Evolutionary conservation across 371 early-diverging fungal genomes (phyloP), one percentile per base, ranked within the genome.

Genomic region (Lichtheimia corymbifera): DNA sequence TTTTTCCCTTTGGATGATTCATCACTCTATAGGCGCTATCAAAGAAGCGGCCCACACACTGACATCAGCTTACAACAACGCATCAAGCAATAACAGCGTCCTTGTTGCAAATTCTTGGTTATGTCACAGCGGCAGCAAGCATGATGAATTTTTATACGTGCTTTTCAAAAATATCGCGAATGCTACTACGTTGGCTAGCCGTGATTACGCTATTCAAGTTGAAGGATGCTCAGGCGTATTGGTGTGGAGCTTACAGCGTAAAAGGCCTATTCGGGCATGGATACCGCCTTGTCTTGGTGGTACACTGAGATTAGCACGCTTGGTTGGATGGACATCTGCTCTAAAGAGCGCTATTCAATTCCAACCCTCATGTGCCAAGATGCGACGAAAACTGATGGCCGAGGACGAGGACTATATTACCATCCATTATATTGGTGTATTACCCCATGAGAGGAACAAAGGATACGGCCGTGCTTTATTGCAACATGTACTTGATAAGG

Each of bases 221-320:
- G 77, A 76, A 17, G 77, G 77, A 7, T 76, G 77, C 52, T 64
- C 72, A 54, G 77, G 77, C 35, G 70, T 74, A 6, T 53, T 74
- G 51, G 44, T 72, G 47, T 77, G 77, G 77, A 42, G 42, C 14
- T 22, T 43, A 15, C 62, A 53, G 6, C 49, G 35, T 22, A 47
- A 24, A 14, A 35, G 35, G 9, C 35, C 35, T 35, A 61, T 50
- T 28, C 45, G 22, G 15, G 67, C 70, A 18, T 59, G 65, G 15
- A 63, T 51, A 4, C 61, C 68, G 1, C 61, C 68, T 14, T 41
- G 61, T 3, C 65, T 66, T 24, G 55, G 65, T n/a, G 62, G 63
- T 28, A 67, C 66, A 20, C 67, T 70, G 17, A 66, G 64, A 18
- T 62, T 73, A 28, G 67, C 73, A 5, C 53, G 62, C 1, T 55